A percentile compares a stretch with the other conserved stretches of the same genome.
Evolutionary conservation across 495 filamentous ascomycete genomes (phyloP).

Genomic region (Penicillium antarcticum): DNA sequence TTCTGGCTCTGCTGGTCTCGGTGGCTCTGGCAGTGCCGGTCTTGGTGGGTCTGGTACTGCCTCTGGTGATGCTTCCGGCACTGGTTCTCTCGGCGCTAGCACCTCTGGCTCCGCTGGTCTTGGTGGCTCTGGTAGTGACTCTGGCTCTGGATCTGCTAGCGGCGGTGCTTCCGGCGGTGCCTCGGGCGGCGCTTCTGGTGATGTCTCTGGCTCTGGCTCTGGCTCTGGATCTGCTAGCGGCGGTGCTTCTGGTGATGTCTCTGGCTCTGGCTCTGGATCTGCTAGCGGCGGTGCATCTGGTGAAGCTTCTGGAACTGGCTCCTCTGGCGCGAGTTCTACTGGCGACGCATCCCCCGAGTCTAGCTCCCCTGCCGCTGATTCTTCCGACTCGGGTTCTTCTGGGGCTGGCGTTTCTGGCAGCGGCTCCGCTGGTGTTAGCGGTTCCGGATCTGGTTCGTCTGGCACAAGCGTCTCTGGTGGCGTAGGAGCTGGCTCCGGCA

Average conservation of each 20-base stretch:
- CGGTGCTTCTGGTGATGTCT: neutral
- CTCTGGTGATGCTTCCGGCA: slow-evolving; percentile 3
- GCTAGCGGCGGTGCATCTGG: neutral
- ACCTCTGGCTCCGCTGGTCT: neutral
- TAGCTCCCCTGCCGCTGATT: slow-evolving; percentile 4
- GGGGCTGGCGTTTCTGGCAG: slow-evolving; percentile 8
- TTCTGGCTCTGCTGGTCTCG: neutral
- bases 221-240: slow-evolving; percentile 1
- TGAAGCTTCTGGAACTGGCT: slow-evolving; percentile 6
- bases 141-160: no score
- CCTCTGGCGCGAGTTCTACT: slow-evolving; percentile 9
- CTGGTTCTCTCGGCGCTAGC: neutral
- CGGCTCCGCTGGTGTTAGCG: slow-evolving; percentile 13
- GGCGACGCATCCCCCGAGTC: slow-evolving; percentile 1
- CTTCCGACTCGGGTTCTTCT: slow-evolving; percentile 12
- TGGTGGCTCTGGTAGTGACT: neutral
- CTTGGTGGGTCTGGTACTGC: neutral
- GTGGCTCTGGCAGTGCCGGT: neutral
- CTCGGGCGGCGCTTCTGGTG: neutral
- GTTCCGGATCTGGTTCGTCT: slow-evolving; percentile 14
- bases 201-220: neutral
- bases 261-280: slow-evolving; percentile 5
- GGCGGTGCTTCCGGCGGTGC: neutral
- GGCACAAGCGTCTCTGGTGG: slow-evolving; percentile 8
- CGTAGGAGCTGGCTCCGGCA: slow-evolving; percentile 1